phyloP scores from a whole-genome alignment of 2,329 filamentous ascomycete genomes.

The Huntiella decipiens region DNA sequence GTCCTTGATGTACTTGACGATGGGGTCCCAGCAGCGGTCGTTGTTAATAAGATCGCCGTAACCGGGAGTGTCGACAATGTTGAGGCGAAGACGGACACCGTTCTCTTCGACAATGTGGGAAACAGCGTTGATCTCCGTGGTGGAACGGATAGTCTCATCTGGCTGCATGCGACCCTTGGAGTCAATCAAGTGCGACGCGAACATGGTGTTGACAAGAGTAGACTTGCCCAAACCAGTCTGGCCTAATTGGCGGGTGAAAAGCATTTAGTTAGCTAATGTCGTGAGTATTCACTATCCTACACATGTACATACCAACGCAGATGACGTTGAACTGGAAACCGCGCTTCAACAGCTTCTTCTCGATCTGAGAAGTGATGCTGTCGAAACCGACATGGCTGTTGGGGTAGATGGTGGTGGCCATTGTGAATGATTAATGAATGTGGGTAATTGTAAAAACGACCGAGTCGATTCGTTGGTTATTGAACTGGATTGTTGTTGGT shows the following conservation, averaged over 20 bases:
- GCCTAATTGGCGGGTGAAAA: constrained; percentile 32
- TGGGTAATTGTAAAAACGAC: constrained; percentile 16
- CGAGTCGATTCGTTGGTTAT: constrained; percentile 11
- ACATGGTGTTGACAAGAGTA: constrained; percentile 99
- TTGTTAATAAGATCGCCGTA: constrained; percentile 99
- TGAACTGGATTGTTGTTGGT: constrained; percentile 16
- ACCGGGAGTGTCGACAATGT: constrained; percentile 97
- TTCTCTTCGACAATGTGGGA: constrained; percentile 99
- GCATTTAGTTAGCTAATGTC: neutral
- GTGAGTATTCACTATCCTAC: neutral
- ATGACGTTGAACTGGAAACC: constrained; percentile 99
- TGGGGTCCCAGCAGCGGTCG: constrained; percentile 99
- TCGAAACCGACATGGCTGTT: constrained; percentile 99
- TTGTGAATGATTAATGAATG: constrained; percentile 20
- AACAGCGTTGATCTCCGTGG: constrained; percentile 93
- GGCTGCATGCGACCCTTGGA: constrained; percentile 89
- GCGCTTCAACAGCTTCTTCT: constrained; percentile 98
- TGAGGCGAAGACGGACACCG: constrained; percentile 86
- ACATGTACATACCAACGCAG: constrained; percentile 70
- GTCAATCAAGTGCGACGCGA: constrained; percentile 97
- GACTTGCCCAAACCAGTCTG: constrained; percentile 98
- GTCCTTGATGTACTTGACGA: constrained; percentile 99
- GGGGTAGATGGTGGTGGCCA: constrained; percentile 55
- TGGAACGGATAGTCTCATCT: constrained; percentile 82
- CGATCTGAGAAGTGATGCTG: constrained; percentile 98